Evolutionary conservation across 1,284 basidiomycete species (phyloP), one percentile per base, ranked within the genome.

Genomic region (Ustilago esculenta): DNA sequence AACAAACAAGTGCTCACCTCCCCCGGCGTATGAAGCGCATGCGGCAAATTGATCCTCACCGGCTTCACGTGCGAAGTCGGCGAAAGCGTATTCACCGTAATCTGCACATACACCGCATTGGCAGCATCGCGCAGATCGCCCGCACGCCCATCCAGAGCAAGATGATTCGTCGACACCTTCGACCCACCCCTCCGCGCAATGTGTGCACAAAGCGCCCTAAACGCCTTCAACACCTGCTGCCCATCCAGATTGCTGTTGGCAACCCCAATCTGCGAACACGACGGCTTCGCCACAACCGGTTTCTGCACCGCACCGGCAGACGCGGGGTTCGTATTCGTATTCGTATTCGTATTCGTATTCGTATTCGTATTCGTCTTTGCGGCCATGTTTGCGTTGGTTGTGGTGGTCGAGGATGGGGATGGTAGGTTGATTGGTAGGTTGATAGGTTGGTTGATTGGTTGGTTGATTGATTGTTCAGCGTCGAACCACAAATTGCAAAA

Each of bases 1-100:
- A 98, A 89, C 49, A 98, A 86, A 82, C 94, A 98, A 45, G 98
- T 86, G 14, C 89, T 84, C 4, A 88, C 88, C 10, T 87, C 87
- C 51, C 89, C 88, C 14, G 89, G 93, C 84, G 90, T 92, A 78
- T 91, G 87, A 61, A 92, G 85, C 2, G 94, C 90, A 82, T 95
- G 87, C 17, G 81, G 75, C 8, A 75, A 50, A 20, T 68, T 67
- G 51, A 77, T 72, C 0, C 76, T 66, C n/a, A 73, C 70, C 14
- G 78, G 76, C 51, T 80, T 80, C 21, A 73, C 63, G 35, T 76
- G 67, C 36, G 49, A 60, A 14, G 59, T 53, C 1, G 66, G 47
- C 11, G 53, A 54, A 14, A 81, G 57, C 32, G 53, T 44, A 52
- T 80, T 77, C 45, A 80, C 40, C 2, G 76, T 75, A 21, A 81